A percentile compares a stretch with the other conserved stretches of the same genome.
phyloP scores from a whole-genome alignment of 2,329 filamentous ascomycete genomes.

The Ophiosphaerella narmari region DNA sequence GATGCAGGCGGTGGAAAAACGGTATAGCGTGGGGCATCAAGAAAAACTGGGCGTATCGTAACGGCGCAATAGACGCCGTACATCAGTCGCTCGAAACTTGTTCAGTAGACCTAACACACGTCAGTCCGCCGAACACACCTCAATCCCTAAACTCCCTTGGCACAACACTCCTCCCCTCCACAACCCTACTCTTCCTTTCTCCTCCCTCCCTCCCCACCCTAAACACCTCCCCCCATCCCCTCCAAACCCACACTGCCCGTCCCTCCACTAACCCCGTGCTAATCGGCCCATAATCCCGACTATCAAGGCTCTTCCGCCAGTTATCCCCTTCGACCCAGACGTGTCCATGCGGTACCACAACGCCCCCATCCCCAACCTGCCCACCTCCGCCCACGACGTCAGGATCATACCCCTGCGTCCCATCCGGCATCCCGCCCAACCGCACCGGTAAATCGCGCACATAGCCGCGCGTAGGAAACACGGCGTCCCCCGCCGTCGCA shows the following conservation, averaged over 20 bases:
- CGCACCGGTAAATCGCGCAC: constrained; percentile 36
- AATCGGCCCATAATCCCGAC: constrained; percentile 87
- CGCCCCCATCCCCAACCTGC: constrained; percentile 26
- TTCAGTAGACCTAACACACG: too few species aligned
- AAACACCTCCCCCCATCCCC: constrained; percentile 56
- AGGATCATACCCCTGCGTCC: constrained; percentile 5
- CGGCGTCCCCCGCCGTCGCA: constrained; percentile 76
- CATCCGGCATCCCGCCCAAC: constrained; percentile 31
- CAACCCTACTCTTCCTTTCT: constrained; percentile 49
- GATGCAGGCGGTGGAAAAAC: constrained; percentile 63
- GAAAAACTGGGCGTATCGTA: constrained; percentile 30
- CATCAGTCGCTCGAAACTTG: too few species aligned
- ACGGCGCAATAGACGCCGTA: too few species aligned
- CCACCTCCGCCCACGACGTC: too few species aligned
- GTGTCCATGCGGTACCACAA: constrained; percentile 79
- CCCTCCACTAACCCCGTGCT: constrained; percentile 76
- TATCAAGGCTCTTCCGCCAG: constrained; percentile 73
- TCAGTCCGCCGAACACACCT: neutral
- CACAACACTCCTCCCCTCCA: constrained; percentile 35
- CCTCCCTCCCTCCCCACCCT: constrained; percentile 48
- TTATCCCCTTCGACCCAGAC: constrained; percentile 96
- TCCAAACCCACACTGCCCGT: constrained; percentile 72
- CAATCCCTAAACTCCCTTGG: constrained; percentile 30
- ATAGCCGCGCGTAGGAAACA: constrained; percentile 58
- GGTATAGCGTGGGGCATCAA: constrained; percentile 61